Percentiles rank a stretch among this genome's conserved stretches.
Evolutionary conservation across 805 yeast genomes (phyloP).

Genomic region (Wilhelminamyces savonicus): DNA sequence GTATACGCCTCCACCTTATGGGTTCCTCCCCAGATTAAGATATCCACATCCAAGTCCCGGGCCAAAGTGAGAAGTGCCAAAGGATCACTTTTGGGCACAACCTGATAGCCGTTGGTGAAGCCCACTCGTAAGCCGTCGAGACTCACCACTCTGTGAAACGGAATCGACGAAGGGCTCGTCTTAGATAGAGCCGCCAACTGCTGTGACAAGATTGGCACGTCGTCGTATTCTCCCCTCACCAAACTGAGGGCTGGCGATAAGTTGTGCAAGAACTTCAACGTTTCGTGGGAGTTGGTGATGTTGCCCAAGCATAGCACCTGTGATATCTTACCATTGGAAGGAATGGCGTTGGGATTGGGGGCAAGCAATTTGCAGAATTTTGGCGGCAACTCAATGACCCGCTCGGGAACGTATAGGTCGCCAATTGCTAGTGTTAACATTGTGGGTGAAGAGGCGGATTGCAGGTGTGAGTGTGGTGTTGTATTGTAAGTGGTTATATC

Average conservation of each 20-base stretch:
- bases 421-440: slow-evolving; percentile 68
- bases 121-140: slow-evolving; percentile 77
- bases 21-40: slow-evolving; percentile 88
- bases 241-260: slow-evolving; percentile 68
- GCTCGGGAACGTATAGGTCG: slow-evolving; percentile 83
- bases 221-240: slow-evolving; percentile 82
- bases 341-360: slow-evolving; percentile 46
- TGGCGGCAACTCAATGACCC: slow-evolving; percentile 57
- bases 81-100: slow-evolving; percentile 85
- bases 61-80: slow-evolving; percentile 76
- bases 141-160: slow-evolving; percentile 57
- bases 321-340: slow-evolving; percentile 57
- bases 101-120: slow-evolving; percentile 73
- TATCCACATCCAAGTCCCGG: slow-evolving; percentile 86
- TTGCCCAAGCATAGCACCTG: slow-evolving; percentile 86
- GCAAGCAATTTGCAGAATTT: slow-evolving; percentile 70
- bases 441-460: background rate
- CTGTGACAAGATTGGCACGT: slow-evolving; percentile 30
- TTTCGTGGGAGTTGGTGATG: slow-evolving; percentile 58
- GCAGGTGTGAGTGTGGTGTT: background rate
- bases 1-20: slow-evolving; percentile 91
- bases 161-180: slow-evolving; percentile 28
- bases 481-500: too few species aligned
- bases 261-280: slow-evolving; percentile 56
- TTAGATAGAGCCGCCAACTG: slow-evolving; percentile 16